Evolutionary conservation across 192 early-diverging fungal species (phyloP).

Genomic region (Piromyces finnis): DNA sequence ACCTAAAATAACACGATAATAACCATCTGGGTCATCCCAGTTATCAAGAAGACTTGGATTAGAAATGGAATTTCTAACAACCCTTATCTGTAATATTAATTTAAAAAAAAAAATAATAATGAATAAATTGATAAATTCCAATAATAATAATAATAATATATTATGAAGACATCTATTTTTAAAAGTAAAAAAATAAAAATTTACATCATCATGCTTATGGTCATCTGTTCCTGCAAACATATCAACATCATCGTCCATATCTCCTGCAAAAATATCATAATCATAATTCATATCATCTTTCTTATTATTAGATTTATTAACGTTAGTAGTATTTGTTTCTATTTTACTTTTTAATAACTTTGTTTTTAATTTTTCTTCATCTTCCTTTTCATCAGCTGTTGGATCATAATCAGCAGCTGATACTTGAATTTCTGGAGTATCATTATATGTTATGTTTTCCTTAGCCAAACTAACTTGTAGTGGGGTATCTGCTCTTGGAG

Average conservation of each 20-base stretch:
- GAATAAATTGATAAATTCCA: too few relatives aligned
- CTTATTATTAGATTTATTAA: constrained; percentile 16
- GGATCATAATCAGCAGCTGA: constrained; percentile 70
- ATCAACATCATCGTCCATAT: constrained; percentile 56
- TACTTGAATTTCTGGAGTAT: constrained; percentile 6
- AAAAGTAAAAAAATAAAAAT: background rate
- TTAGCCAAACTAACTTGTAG: constrained; percentile 9
- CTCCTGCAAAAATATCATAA: constrained; percentile 50
- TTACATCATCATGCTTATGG: constrained; percentile 3
- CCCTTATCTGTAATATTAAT: constrained; percentile 16
- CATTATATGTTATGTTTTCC: constrained; percentile 7
- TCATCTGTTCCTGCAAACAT: constrained; percentile 10
- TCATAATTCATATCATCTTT: constrained; percentile 21
- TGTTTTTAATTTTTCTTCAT: constrained; percentile 26
- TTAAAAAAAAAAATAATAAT: constrained; percentile 5
- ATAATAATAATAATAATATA: too few relatives aligned
- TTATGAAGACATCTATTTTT: too few relatives aligned
- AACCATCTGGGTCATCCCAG: constrained; percentile 94
- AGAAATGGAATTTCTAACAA: constrained; percentile 15
- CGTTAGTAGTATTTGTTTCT: constrained; percentile 14
- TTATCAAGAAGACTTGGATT: constrained; percentile 54
- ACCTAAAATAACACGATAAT: constrained; percentile 81
- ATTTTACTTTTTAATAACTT: constrained; percentile 10
- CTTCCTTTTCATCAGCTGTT: constrained; percentile 43
- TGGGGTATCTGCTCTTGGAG: constrained; percentile 3